Evolutionary conservation across 2,329 filamentous ascomycete genomes (phyloP).

Genomic region (Beauveria medogensis): DNA sequence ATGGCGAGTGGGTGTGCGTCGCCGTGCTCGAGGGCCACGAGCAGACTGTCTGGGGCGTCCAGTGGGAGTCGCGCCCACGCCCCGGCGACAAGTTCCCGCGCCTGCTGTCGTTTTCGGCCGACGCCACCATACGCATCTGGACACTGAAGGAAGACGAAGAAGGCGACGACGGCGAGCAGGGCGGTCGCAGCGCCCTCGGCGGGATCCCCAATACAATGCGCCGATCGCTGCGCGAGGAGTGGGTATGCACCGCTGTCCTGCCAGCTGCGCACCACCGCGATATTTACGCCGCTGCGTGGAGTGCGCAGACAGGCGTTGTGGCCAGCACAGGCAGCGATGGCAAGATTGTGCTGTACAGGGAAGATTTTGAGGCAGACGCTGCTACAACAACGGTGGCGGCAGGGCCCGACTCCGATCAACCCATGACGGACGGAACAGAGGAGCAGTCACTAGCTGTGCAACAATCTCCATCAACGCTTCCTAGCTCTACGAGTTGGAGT

Average conservation of each 20-base stretch:
- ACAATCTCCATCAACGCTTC: neutral
- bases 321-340: constrained; percentile 90
- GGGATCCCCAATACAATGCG: constrained; percentile 88
- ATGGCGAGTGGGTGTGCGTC: constrained; percentile 87
- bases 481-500: constrained; percentile 53
- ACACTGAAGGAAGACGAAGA: constrained; percentile 47
- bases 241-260: constrained; percentile 69
- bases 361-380: constrained; percentile 29
- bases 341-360: constrained; percentile 68
- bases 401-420: constrained; percentile 16
- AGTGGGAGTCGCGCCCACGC: constrained; percentile 51
- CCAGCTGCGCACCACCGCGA: constrained; percentile 71
- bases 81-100: constrained; percentile 43
- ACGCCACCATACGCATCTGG: constrained; percentile 75
- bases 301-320: constrained; percentile 63
- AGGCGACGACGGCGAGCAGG: constrained; percentile 28
- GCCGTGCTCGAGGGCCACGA: constrained; percentile 70
- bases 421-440: constrained; percentile 19
- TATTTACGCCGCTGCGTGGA: constrained; percentile 83
- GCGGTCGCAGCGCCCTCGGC: constrained; percentile 32
- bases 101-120: constrained; percentile 78
- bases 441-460: neutral
- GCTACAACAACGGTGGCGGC: constrained; percentile 20
- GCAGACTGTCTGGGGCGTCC: constrained; percentile 84
- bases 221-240: constrained; percentile 68